Percentiles rank a stretch among this genome's conserved stretches.
Evolutionary conservation across 495 filamentous ascomycete species (phyloP).

Genomic region (Annulohypoxylon maeteangense): DNA sequence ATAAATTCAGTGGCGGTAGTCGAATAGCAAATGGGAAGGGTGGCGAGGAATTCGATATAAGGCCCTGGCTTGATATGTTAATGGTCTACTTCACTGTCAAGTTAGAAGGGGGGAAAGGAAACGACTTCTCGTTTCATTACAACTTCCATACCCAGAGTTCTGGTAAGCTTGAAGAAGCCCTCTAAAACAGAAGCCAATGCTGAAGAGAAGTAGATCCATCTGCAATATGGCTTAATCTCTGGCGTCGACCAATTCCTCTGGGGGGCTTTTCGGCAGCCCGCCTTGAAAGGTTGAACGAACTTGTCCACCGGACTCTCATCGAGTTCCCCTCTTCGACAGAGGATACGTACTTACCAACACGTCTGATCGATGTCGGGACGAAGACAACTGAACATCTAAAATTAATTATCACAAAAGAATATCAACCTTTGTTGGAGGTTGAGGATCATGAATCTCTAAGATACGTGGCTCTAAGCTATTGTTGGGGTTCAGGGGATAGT

Average conservation of each 20-base stretch:
- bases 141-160: not conserved
- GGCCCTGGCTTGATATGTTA: not conserved
- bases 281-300: not conserved
- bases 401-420: not conserved
- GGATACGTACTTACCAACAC: not conserved
- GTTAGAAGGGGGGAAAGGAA: not conserved
- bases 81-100: not conserved
- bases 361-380: not conserved
- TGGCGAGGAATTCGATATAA: not conserved
- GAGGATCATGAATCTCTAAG: not conserved
- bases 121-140: not conserved
- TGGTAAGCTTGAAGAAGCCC: not conserved
- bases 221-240: not conserved
- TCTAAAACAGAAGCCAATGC: not conserved
- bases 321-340: not conserved
- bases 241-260: not conserved
- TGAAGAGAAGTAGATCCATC: not conserved
- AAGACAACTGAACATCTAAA: not conserved
- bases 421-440: not conserved
- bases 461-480: constrained; percentile 4
- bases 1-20: not conserved
- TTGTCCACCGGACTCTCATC: not conserved
- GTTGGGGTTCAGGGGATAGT: not conserved
- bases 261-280: not conserved
- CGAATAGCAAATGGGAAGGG: no score